phyloP scores from a whole-genome alignment of 2,329 filamentous ascomycete species.

The Colletotrichum abscissum region DNA sequence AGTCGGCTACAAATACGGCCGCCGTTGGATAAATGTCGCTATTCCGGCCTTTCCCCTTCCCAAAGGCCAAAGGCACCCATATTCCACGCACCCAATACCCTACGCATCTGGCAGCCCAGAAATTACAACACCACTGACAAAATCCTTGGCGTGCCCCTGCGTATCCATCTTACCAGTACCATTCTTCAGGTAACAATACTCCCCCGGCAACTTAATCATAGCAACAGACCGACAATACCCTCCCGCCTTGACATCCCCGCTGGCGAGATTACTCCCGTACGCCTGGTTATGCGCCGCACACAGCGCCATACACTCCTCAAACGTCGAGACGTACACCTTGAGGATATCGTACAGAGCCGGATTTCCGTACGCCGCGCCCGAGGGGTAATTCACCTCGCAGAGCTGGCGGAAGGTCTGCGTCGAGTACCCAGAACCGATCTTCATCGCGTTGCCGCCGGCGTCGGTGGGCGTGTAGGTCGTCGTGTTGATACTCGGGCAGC shows the following conservation, averaged over 20 bases:
- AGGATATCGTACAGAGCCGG: constrained; percentile 35
- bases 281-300: constrained; percentile 35
- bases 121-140: constrained; percentile 32
- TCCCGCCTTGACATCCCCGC: background rate
- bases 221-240: constrained; percentile 35
- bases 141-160: constrained; percentile 15
- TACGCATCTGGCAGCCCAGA: background rate
- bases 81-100: too few species aligned
- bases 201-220: constrained; percentile 37
- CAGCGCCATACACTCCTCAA: constrained; percentile 37
- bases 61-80: too few species aligned
- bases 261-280: constrained; percentile 13
- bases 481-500: constrained; percentile 36
- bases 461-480: constrained; percentile 35
- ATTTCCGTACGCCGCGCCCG: constrained; percentile 33
- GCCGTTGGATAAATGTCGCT: too few species aligned
- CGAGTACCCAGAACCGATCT: background rate
- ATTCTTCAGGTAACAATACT: constrained; percentile 40
- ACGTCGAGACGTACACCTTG: constrained; percentile 36
- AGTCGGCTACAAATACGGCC: too few species aligned
- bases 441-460: constrained; percentile 10
- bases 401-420: constrained; percentile 32
- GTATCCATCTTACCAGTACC: constrained; percentile 36
- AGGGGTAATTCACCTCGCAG: constrained; percentile 37
- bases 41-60: too few species aligned